Evolutionary conservation across 2,329 filamentous ascomycete species (phyloP).

Genomic region (Ophiosphaerella korrae): DNA sequence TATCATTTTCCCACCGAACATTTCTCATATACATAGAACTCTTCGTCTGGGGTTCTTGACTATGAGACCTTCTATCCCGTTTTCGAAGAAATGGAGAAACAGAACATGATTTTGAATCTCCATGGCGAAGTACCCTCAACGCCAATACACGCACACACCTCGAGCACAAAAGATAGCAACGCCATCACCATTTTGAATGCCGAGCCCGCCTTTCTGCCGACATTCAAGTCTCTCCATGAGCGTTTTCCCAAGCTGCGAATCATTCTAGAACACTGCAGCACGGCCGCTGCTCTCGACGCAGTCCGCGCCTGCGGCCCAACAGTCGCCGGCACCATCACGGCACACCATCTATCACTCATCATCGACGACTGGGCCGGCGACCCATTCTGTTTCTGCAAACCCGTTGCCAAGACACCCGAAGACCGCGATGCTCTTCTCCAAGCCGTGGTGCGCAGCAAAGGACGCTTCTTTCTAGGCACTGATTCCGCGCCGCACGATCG

Average conservation of each 20-base stretch:
- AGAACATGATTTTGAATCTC: slow-evolving; percentile 86
- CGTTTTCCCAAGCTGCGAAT: slow-evolving; percentile 73
- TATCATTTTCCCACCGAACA: background rate
- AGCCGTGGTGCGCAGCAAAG: slow-evolving; percentile 59
- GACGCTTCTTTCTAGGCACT: slow-evolving; percentile 75
- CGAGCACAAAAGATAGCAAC: slow-evolving; percentile 14
- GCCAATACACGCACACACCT: slow-evolving; percentile 25
- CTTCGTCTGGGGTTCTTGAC: slow-evolving; percentile 69
- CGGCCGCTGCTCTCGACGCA: slow-evolving; percentile 76
- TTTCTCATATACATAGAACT: slow-evolving; percentile 52
- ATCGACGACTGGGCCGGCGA: slow-evolving; percentile 73
- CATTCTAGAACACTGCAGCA: slow-evolving; percentile 84
- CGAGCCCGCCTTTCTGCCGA: slow-evolving; percentile 80
- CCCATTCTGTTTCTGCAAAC: slow-evolving; percentile 81
- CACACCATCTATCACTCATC: slow-evolving; percentile 82
- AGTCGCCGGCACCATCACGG: slow-evolving; percentile 82
- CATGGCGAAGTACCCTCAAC: slow-evolving; percentile 81
- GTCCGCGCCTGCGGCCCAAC: slow-evolving; percentile 77
- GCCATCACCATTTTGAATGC: slow-evolving; percentile 63
- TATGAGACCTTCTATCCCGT: slow-evolving; percentile 76
- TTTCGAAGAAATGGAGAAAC: slow-evolving; percentile 86
- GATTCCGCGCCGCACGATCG: slow-evolving; percentile 74
- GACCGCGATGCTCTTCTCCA: slow-evolving; percentile 75
- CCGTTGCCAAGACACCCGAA: slow-evolving; percentile 66
- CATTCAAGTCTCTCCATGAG: slow-evolving; percentile 72